A percentile compares a stretch with the other conserved stretches of the same genome.
Conservation (phyloP, 495 filamentous ascomycete species). For the Physcia stellaris region DNA sequence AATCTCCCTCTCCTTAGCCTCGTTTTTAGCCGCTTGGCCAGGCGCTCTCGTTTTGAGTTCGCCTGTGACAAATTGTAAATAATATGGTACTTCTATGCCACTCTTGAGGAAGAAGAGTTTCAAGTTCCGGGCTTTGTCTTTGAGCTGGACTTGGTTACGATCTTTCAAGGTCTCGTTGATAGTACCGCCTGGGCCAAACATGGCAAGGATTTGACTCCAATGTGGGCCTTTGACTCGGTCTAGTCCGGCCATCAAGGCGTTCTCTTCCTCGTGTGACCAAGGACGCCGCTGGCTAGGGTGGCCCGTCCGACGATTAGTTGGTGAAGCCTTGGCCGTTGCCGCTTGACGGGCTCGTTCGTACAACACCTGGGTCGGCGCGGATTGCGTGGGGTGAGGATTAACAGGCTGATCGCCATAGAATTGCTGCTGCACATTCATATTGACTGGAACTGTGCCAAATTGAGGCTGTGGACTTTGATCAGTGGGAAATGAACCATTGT, state of each 20-base stretch:
- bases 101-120: conserved; percentile 95
- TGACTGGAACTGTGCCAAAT: conserved; percentile 2
- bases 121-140: conserved; percentile 88
- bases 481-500: conserved; percentile 27
- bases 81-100: conserved; percentile 83
- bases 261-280: conserved; percentile 85
- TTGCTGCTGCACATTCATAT: conserved; percentile 15
- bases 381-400: conserved; percentile 52
- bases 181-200: conserved; percentile 74
- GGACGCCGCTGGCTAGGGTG: conserved; percentile 73
- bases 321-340: conserved; percentile 65
- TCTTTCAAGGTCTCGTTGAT: conserved; percentile 81
- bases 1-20: conserved; percentile 58
- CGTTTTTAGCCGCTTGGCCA: conserved; percentile 64
- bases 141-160: conserved; percentile 86
- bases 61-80: conserved; percentile 80
- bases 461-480: conserved; percentile 10
- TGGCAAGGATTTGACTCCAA: conserved; percentile 85
- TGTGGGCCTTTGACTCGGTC: conserved; percentile 88
- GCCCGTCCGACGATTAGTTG: conserved; percentile 58
- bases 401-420: conserved; percentile 14
- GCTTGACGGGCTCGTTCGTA: conserved; percentile 75
- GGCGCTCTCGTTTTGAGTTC: conserved; percentile 89
- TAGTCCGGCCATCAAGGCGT: conserved; percentile 80
- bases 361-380: conserved; percentile 60